A percentile compares a stretch with the other conserved stretches of the same genome.
Evolutionary conservation across 192 early-diverging fungal species (phyloP).

Genomic region (Backusella parvicylindrica): DNA sequence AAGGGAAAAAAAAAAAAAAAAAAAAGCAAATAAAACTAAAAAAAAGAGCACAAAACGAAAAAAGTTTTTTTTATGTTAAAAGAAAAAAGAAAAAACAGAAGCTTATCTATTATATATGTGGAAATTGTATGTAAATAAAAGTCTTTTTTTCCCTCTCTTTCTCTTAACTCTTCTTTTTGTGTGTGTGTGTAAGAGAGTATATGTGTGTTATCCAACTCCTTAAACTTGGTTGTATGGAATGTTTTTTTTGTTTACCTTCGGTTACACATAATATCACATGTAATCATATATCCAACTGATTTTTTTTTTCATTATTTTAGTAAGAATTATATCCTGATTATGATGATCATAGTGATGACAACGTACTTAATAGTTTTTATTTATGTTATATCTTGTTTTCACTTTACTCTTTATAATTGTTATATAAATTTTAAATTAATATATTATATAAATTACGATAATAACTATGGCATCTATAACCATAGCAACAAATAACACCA

Average conservation of each 20-base stretch:
- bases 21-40: background rate
- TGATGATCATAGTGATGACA: background rate
- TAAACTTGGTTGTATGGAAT: background rate
- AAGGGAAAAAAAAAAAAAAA: background rate
- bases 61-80: background rate
- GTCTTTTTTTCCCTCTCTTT: background rate
- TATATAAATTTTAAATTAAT: background rate
- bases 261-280: background rate
- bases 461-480: background rate
- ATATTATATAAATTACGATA: background rate
- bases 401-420: background rate
- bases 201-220: background rate
- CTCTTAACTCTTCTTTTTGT: background rate
- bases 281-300: background rate
- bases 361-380: background rate
- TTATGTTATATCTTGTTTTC: background rate
- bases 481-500: background rate
- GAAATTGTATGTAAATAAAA: background rate
- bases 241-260: background rate
- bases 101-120: background rate
- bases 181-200: background rate
- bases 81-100: background rate
- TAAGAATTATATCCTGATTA: background rate
- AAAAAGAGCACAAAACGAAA: background rate
- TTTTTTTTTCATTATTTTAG: background rate